Percentiles rank a stretch among this genome's conserved stretches.
These are phyloP conservation scores for Thuja plicata DNA, from an alignment of 83 land plant genomes.

Conservation along the genomic window DNA sequence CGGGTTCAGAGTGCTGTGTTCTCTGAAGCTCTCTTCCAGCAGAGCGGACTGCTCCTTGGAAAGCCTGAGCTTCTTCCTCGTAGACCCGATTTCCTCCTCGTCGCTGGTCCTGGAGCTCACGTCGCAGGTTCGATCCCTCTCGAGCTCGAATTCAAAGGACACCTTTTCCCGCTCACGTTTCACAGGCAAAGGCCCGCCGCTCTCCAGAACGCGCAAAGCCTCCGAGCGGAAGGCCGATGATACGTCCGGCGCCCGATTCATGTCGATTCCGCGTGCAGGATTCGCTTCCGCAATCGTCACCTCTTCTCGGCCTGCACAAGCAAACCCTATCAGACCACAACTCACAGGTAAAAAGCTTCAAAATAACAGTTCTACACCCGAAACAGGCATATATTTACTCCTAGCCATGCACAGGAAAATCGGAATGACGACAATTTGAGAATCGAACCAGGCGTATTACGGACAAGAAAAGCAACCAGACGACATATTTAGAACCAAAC, in stretches of 20 bases:
- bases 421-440: too few relatives aligned
- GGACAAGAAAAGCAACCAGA: too few relatives aligned
- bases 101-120: constrained; percentile 22
- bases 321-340: neutral
- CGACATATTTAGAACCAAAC: too few relatives aligned
- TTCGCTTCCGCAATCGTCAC: constrained; percentile 10
- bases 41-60: constrained; percentile 45
- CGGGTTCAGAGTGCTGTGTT: constrained; percentile 54
- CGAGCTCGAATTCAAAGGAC: constrained; percentile 10
- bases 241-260: neutral
- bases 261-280: neutral
- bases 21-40: constrained; percentile 52
- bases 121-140: constrained; percentile 20
- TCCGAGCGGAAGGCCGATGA: neutral
- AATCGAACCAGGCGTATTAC: neutral
- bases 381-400: neutral
- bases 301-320: constrained; percentile 10
- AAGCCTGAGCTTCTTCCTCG: constrained; percentile 50
- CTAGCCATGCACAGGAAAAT: neutral
- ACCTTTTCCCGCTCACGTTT: neutral
- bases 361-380: too few relatives aligned
- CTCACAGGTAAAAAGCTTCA: too few relatives aligned
- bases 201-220: neutral
- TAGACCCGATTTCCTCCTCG: constrained; percentile 29
- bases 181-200: neutral